A percentile compares a stretch with the other conserved stretches of the same genome.
Conservation (phyloP, 192 early-diverging fungal genomes). For the Geranomyces variabilis region DNA sequence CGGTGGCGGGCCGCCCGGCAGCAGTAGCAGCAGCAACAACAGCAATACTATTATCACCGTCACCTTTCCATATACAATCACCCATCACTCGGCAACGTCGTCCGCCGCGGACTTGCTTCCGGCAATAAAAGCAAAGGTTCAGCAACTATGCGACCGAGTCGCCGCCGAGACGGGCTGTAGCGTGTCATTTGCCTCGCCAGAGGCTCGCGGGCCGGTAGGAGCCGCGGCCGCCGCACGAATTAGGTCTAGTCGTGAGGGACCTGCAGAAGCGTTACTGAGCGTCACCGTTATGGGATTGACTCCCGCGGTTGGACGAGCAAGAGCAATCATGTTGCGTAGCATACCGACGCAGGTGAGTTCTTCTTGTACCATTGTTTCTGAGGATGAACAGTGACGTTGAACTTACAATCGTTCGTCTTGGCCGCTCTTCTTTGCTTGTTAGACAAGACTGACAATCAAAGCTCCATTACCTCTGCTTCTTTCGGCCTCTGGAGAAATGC, state of each 20-base stretch:
- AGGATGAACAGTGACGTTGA: background rate
- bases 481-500: conserved; percentile 56
- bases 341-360: conserved; percentile 43
- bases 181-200: conserved; percentile 28
- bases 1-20: background rate
- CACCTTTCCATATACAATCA: conserved; percentile 29
- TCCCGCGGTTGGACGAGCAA: conserved; percentile 23
- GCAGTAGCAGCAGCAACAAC: background rate
- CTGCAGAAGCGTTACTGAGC: conserved; percentile 27
- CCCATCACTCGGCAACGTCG: background rate
- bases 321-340: conserved; percentile 34
- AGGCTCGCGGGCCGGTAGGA: background rate
- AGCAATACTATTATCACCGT: conserved; percentile 11
- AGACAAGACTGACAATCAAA: conserved; percentile 50
- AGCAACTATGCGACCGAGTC: conserved; percentile 18
- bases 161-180: conserved; percentile 19
- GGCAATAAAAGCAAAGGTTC: conserved; percentile 16
- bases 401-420: background rate
- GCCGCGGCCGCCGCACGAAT: background rate
- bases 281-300: conserved; percentile 38
- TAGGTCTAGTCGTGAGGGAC: conserved; percentile 27
- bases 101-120: conserved; percentile 10
- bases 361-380: background rate
- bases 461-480: conserved; percentile 49
- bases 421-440: background rate